Evolutionary conservation across 140 eudicot species (phyloP), one percentile per base, ranked within the genome.

Genomic region (Ambrosia hybrid): DNA sequence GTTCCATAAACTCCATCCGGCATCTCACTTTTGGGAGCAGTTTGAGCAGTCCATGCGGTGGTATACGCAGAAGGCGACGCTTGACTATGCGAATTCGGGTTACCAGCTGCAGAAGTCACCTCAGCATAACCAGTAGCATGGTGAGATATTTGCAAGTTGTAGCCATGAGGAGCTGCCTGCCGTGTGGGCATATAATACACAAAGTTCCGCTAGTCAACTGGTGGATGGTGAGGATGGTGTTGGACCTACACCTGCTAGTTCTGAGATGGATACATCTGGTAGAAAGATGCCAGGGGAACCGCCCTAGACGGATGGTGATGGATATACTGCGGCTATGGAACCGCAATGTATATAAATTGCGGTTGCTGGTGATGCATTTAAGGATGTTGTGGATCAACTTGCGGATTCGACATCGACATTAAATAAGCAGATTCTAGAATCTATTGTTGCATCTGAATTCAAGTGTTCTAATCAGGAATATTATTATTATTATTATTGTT

Each of bases 261-360:
- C 70, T 87, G 96, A 33, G 93, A 75, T 51, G 91, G 93, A 71
- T 93, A 93, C 67, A 90, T 57, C n/a, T 85, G 92, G 78, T 89
- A 93, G 72, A 87, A 93, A 6, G 94, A 78, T 11, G 83, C 26
- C 76, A 87, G 70, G 6, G 96, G 95, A 56, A 89, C 80, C 3
- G 87, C 85, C 51, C 98, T 96, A 0, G 86, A 62, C 9, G 93
- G 89, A 65, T 81, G 90, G 53, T 82, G 93, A 8, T 84, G 91
- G 43, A 93, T 80, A 66, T 82, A 93, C 13, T 90, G 98, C 6
- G 85, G 74, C 41, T 56, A 75, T 51, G 79, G 83, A 59, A 73
- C 77, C 13, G 87, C 89, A 0, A 93, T 75, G 41, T 86, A 97
- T 59, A 93, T 73, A 53, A 73, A 89, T 36, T 87, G 94, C 8